Conservation (phyloP, 305 asterid genomes). For the Lippia alba region DNA sequence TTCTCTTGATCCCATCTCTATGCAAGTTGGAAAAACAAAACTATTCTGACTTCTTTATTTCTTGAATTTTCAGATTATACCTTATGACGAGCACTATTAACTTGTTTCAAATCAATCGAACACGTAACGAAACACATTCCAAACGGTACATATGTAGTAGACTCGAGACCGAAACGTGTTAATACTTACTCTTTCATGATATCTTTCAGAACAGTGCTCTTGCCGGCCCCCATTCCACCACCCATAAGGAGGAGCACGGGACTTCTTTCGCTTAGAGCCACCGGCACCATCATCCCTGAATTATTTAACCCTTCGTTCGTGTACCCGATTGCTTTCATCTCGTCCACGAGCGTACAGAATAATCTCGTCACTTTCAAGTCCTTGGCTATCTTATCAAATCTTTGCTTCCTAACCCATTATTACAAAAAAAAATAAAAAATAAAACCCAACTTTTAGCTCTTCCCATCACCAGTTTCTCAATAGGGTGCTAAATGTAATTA, state of each 20-base stretch:
- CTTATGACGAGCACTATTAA: too few species aligned
- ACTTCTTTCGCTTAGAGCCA: constrained; percentile 70
- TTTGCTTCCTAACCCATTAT: constrained; percentile 59
- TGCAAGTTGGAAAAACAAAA: too few species aligned
- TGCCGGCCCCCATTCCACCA: constrained; percentile 99
- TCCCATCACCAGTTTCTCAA: too few species aligned
- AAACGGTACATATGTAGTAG: too few species aligned
- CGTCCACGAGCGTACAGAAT: constrained; percentile 79
- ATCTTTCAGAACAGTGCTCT: constrained; percentile 95
- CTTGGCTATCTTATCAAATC: constrained; percentile 80
- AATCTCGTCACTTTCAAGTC: constrained; percentile 75
- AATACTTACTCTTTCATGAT: constrained; percentile 72
- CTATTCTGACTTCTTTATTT: too few species aligned
- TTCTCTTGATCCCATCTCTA: too few species aligned
- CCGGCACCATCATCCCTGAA: constrained; percentile 86
- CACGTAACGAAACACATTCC: too few species aligned
- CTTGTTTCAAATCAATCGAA: too few species aligned
- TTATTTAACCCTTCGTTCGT: constrained; percentile 45
- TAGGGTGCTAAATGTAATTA: too few species aligned
- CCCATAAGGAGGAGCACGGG: constrained; percentile 97
- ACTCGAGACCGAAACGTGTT: background rate
- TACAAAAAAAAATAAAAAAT: too few species aligned
- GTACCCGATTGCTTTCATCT: constrained; percentile 77
- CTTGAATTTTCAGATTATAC: too few species aligned
- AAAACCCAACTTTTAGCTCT: too few species aligned